Base-by-base conservation (phyloP, 1,284 basidiomycete species). In the Sporisorium iseilematis-ciliati region DNA sequence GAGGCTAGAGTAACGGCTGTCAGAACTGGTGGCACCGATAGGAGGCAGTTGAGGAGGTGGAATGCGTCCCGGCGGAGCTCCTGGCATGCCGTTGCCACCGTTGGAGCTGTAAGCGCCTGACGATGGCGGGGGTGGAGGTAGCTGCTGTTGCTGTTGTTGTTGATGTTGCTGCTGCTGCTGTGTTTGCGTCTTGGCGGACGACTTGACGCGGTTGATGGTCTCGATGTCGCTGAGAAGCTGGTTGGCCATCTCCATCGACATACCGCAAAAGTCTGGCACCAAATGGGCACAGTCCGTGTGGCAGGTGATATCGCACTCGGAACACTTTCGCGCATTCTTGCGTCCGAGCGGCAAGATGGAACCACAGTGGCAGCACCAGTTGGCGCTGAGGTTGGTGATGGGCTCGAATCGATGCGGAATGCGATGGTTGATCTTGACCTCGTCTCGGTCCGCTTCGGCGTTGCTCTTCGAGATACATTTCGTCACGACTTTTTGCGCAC, bases 281-380 rank as follows among this genome's bases (percentile, higher is more conserved):
- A 99, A 90, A 85, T 99, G 97, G 0, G 95, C 94, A 86, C 97
- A 99, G 76, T 97, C 94, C 23, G 94, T 94, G 87, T 99, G 97
- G 80, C 95, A 97, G 57, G 96, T 98, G 73, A 98, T 91, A 82
- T 92, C 91, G 86, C 97, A 99, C 86, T 99, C 96, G 56, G 92
- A 91, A 86, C 97, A 99, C 87, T 93, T 93, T 65, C 95, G 91
- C 25, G 95, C 93, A 85, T 97, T 96, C 88, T 98, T 98, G 75
- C 95, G 91, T 58, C 97, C 97, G 56, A 99, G 90, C 54, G 97
- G 95, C 42, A 99, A 90, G 90, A 99, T 97, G 67, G 75, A 80
- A 75, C 97, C 97, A 86, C 97, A 99, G 86, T 99, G 97, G 86
- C 96, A 99, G 87, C 97, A 99, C 97, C 97, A 99, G 85, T 97